phyloP scores from a whole-genome alignment of 176 grass and related monocot genomes.

The Carex littledalei region DNA sequence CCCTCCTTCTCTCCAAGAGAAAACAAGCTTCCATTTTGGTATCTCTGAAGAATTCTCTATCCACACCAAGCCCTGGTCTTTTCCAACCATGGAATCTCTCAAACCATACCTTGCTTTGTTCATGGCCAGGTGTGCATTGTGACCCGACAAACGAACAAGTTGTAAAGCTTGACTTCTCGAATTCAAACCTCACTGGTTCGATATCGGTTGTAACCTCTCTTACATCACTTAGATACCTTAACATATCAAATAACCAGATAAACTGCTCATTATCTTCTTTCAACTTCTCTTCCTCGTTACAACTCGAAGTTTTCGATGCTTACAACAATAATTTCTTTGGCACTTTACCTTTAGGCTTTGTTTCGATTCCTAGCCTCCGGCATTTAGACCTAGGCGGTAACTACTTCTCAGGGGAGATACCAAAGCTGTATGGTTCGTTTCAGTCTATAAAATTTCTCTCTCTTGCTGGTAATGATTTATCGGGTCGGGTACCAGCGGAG shows the following conservation, averaged over 20 bases:
- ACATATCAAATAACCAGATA: slow-evolving; percentile 82
- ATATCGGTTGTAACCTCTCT: slow-evolving; percentile 30
- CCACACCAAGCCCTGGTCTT: slow-evolving; percentile 7
- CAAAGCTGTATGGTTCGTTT: slow-evolving; percentile 33
- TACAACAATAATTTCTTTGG: slow-evolving; percentile 70
- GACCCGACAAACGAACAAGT: slow-evolving; percentile 20
- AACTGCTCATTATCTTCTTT: slow-evolving; percentile 36
- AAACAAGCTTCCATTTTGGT: slow-evolving; percentile 41
- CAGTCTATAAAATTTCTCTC: slow-evolving; percentile 47
- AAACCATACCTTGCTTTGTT: slow-evolving; percentile 38
- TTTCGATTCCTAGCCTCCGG: slow-evolving; percentile 2
- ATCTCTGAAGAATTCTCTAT: slow-evolving; percentile 42
- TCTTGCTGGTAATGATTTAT: slow-evolving; percentile 53
- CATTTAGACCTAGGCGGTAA: slow-evolving; percentile 74
- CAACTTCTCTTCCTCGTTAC: slow-evolving; percentile 29
- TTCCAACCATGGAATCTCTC: slow-evolving; percentile 40
- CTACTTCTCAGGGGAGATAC: slow-evolving; percentile 63
- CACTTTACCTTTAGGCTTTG: slow-evolving; percentile 29
- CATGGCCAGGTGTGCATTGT: slow-evolving; percentile 50
- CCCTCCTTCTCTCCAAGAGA: slow-evolving; percentile 9
- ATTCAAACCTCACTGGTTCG: slow-evolving; percentile 45
- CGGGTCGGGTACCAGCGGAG: slow-evolving; percentile 35
- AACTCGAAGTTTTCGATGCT: slow-evolving; percentile 47
- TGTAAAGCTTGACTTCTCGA: slow-evolving; percentile 51
- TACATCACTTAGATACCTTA: slow-evolving; percentile 34